phyloP scores from a whole-genome alignment of 1,139 yeast species.

The Kurtzmaniella quercitrusa region DNA sequence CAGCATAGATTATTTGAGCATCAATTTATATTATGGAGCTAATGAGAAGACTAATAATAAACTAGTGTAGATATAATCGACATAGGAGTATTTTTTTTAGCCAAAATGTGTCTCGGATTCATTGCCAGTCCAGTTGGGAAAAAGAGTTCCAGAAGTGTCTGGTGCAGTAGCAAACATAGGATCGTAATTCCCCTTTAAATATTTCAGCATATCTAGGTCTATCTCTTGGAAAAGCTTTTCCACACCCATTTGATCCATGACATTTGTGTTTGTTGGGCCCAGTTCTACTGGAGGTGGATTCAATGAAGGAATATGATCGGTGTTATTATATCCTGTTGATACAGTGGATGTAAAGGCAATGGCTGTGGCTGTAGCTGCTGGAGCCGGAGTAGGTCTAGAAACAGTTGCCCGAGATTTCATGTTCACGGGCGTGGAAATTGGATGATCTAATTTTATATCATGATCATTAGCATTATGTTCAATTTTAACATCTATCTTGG shows the following conservation, averaged over 20 bases:
- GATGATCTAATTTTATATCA: too few species aligned
- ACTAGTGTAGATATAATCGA: too few species aligned
- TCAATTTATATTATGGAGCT: neutral
- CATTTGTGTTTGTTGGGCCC: conserved; percentile 10
- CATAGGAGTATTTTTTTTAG: neutral
- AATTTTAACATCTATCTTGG: neutral
- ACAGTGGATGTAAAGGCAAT: neutral
- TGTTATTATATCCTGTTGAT: too few species aligned
- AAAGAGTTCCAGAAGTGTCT: neutral
- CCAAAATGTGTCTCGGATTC: neutral
- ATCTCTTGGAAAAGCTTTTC: conserved; percentile 32
- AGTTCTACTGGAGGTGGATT: neutral
- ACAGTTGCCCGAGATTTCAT: too few species aligned
- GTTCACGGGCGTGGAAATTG: too few species aligned
- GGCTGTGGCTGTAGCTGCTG: neutral
- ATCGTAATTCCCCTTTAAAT: conserved; percentile 19
- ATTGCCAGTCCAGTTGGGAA: neutral
- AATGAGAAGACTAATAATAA: too few species aligned
- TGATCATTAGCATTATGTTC: too few species aligned
- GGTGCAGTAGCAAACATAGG: neutral
- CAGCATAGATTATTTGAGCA: neutral
- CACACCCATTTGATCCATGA: conserved; percentile 6
- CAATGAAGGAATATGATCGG: too few species aligned
- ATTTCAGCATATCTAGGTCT: conserved; percentile 26
- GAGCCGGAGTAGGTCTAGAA: neutral